phyloP scores from a whole-genome alignment of 441 rosid species.

The Populus hybrid region DNA sequence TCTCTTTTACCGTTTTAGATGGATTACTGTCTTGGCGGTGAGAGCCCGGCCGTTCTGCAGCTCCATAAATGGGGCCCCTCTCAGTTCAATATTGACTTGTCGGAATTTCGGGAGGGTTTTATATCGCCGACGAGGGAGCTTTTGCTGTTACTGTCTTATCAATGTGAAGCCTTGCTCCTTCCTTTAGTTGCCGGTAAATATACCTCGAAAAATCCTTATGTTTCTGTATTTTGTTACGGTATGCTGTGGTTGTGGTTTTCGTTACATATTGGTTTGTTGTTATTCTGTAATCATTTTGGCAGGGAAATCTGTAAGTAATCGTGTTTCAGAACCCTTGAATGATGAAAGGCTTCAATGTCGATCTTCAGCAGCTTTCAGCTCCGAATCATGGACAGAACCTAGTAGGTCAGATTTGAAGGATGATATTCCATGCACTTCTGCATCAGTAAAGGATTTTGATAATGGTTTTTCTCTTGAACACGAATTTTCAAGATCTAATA shows the following conservation, averaged over 20 bases:
- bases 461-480: conserved; percentile 37
- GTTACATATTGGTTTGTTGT: not conserved
- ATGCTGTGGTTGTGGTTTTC: not conserved
- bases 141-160: conserved; percentile 62
- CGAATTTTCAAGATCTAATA: conserved; percentile 32
- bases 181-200: conserved; percentile 56
- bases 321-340: conserved; percentile 27
- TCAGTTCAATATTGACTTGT: conserved; percentile 45
- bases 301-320: conserved; percentile 42
- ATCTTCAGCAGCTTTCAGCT: conserved; percentile 28
- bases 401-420: conserved; percentile 48
- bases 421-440: conserved; percentile 43
- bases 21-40: conserved; percentile 44
- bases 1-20: conserved; percentile 10
- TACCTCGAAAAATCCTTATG: not conserved
- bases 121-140: conserved; percentile 83
- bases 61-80: conserved; percentile 79
- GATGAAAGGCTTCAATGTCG: conserved; percentile 37
- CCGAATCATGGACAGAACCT: conserved; percentile 13
- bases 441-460: conserved; percentile 45
- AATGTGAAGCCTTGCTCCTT: conserved; percentile 67
- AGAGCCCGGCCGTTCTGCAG: conserved; percentile 64
- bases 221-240: not conserved
- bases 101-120: conserved; percentile 87
- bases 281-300: conserved; percentile 18